phyloP scores from a whole-genome alignment of 768 basidiomycete genomes.

The Pleurotus tuoliensis region DNA sequence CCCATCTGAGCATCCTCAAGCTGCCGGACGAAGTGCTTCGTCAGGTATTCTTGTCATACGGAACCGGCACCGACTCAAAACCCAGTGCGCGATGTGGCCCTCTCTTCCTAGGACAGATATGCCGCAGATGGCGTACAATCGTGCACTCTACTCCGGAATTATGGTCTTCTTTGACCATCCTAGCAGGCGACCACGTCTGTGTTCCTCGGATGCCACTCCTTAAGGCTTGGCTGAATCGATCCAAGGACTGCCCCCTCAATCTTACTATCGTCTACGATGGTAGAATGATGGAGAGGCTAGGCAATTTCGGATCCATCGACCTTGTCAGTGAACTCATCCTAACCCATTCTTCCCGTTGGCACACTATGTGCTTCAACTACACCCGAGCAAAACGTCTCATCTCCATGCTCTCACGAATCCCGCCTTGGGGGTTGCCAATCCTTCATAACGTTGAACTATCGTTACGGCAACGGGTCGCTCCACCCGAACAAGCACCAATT shows the following conservation, averaged over 20 bases:
- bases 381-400: neutral
- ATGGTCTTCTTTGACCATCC: constrained; percentile 2
- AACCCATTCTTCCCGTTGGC: constrained; percentile 1
- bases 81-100: neutral
- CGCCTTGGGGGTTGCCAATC: constrained; percentile 2
- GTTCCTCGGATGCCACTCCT: constrained; percentile 4
- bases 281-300: neutral
- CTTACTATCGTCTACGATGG: neutral
- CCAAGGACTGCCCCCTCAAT: neutral
- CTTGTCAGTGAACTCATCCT: neutral
- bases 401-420: constrained; percentile 1
- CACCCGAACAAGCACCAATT: neutral
- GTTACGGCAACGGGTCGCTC: neutral
- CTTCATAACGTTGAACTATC: constrained; percentile 2
- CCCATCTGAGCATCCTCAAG: neutral
- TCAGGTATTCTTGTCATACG: neutral
- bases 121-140: neutral
- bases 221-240: constrained; percentile 4
- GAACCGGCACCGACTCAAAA: neutral
- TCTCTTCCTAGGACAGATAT: constrained; percentile 3
- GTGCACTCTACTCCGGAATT: neutral
- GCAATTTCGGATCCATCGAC: constrained; percentile 1
- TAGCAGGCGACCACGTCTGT: neutral
- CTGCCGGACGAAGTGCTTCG: neutral
- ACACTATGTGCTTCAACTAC: constrained; percentile 3